Evolutionary conservation across 345 rosid species (phyloP), one percentile per base, ranked within the genome.

Genomic region (Populus alba): DNA sequence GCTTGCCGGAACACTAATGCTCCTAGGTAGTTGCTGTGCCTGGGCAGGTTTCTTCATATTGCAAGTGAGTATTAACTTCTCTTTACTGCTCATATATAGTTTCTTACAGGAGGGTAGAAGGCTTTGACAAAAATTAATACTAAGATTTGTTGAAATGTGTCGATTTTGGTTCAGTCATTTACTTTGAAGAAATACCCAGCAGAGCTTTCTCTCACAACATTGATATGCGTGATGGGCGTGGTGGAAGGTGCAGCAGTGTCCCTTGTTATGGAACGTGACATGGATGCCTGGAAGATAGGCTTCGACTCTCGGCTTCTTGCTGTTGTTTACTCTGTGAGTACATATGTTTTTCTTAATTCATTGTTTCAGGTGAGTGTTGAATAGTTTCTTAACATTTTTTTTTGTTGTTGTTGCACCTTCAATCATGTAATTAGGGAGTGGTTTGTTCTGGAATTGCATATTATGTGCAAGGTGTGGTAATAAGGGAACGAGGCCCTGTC

Each of bases 401-500:
- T 23, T 25, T 11, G 29, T 65, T 65, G 0, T n/a, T 9, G 10
- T 15, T 9, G 16, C 55, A 12, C 16, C 15, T 66, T 68, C 51
- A 37, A 27, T 9, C 37, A 1, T 39, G 37, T 67, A 8, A 66
- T 23, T n/a, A 95, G 99, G 99, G 99, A 68, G 87, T 93, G 77
- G 89, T 93, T 20, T 93, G 99, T 84, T 95, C 99, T 53, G 98
- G 98, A 35, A 71, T 90, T 55, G 98, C 99, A 5, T 95, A 88
- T 72, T 95, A 92, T 70, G 84, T 91, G 70, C 99, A 95, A 89
- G 93, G 89, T 47, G 74, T 91, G 37, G 96, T 93, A 45, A 87
- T 83, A 4, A 90, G 80, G 66, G 87, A 89, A 72, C 71, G 87
- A 76, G 99, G 99, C 8, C 99, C 98, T 1, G 98, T 95, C 33